Evolutionary conservation across 1,284 basidiomycete genomes (phyloP).

Genomic region (Phylloboletellus chloephorus): DNA sequence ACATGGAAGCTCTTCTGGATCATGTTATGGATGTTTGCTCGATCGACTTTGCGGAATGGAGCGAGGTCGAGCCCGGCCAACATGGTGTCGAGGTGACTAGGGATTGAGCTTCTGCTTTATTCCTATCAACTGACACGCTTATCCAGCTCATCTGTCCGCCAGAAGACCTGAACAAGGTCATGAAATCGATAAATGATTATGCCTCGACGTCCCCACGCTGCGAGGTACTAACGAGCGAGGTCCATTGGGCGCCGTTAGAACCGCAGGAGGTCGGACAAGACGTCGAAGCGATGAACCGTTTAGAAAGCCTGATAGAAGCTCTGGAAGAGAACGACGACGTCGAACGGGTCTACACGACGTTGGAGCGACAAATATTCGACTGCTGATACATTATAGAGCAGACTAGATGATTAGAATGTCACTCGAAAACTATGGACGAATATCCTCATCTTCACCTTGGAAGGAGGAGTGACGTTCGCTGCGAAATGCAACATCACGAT

Average conservation of each 20-base stretch:
- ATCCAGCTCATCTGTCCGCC: constrained; percentile 54
- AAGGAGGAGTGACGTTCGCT: neutral
- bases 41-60: constrained; percentile 47
- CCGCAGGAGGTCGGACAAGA: constrained; percentile 33
- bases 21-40: constrained; percentile 50
- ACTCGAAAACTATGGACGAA: constrained; percentile 3
- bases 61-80: constrained; percentile 28
- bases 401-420: constrained; percentile 1
- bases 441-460: neutral
- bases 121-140: neutral
- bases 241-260: constrained; percentile 52
- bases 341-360: constrained; percentile 57
- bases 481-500: neutral
- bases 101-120: neutral
- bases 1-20: constrained; percentile 44
- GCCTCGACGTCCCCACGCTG: constrained; percentile 28
- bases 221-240: constrained; percentile 50
- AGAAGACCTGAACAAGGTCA: constrained; percentile 42
- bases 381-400: constrained; percentile 20
- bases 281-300: constrained; percentile 33
- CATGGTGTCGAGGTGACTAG: constrained; percentile 41
- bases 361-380: constrained; percentile 33
- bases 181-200: constrained; percentile 37
- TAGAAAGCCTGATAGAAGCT: constrained; percentile 47
- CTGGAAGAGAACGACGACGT: constrained; percentile 62